Percentiles rank a stretch among this genome's conserved stretches.
phyloP scores from a whole-genome alignment of 805 yeast genomes.

The Starmerella cellae region DNA sequence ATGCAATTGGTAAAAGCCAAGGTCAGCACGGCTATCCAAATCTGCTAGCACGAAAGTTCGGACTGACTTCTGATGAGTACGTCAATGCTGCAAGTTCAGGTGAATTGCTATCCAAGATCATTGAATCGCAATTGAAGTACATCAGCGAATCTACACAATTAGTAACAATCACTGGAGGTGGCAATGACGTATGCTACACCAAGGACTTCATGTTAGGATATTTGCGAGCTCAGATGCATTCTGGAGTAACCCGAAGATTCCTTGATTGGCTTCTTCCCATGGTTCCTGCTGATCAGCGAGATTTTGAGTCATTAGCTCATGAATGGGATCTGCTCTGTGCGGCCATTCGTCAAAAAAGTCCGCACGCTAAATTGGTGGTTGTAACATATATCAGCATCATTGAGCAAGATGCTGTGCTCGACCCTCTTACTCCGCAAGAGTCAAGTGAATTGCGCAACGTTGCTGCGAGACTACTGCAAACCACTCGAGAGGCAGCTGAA shows the following conservation, averaged over 20 bases:
- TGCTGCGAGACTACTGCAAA: neutral
- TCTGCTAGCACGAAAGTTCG: conserved; percentile 4
- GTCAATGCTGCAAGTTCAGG: conserved; percentile 8
- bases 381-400: conserved; percentile 5
- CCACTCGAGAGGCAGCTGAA: conserved; percentile 3
- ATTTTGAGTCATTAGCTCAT: neutral
- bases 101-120: conserved; percentile 3
- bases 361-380: conserved; percentile 4
- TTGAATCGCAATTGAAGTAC: neutral
- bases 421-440: conserved; percentile 3
- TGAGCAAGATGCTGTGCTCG: conserved; percentile 2
- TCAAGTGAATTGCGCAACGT: conserved; percentile 4
- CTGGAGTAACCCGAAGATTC: neutral
- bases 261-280: neutral
- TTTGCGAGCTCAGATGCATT: neutral
- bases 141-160: conserved; percentile 4
- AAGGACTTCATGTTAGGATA: conserved; percentile 3
- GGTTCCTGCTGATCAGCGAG: neutral
- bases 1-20: conserved; percentile 1
- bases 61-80: neutral
- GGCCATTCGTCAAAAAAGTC: conserved; percentile 3
- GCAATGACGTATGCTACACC: conserved; percentile 10
- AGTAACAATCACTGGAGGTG: conserved; percentile 11
- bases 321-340: neutral
- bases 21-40: conserved; percentile 6